Evolutionary conservation across 2,329 filamentous ascomycete genomes (phyloP), one percentile per base, ranked within the genome.

Genomic region (Sporothrix phasma): DNA sequence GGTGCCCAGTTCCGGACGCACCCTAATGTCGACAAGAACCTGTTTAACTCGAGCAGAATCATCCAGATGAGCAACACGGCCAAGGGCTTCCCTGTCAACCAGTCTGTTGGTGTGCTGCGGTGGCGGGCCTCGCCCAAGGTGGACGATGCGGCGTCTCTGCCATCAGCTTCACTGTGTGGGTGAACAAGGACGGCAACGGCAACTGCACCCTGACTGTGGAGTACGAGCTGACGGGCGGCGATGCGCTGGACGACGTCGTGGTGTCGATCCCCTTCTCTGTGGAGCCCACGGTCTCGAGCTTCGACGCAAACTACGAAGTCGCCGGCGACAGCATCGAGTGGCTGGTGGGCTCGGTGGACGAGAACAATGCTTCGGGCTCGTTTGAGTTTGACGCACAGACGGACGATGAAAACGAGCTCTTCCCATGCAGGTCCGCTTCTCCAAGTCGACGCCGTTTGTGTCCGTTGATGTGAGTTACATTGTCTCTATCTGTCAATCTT

Each of bases 111-210:
- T 64, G 92, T 97, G 47, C 82, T 99, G 73, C 86, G 93, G 74
- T 99, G 94, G 94, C 89, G 92, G 72, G 88, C 90, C 24, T 86
- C 87, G 17, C 89, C 91, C 58, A 92, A 90, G 76, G 81, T 84
- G 2, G 92, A 95, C 69, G 90, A 95, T 70, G 77, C 88, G 41
- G 87, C 86, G 67, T 85, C 92, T 63, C 86, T 95, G 43, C 94
- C 94, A 94, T 99, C 72, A 94, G 89, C 43, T 97, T 99, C 75
- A 97, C 92, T 2, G 93, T 97, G 43, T 99, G 94, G 94, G 90
- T 96, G 66, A 97, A 96, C 77, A 92, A 92, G 76, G 88, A 90
- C 56, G 83, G 85, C 24, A 85, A 88, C 54, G 85, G 86, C 73
- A 92, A 88, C 71, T 95, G 88, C 76, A 95, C 89, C 68, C 85